Percentiles rank a stretch among this genome's conserved stretches.
phyloP scores from a whole-genome alignment of 2,329 filamentous ascomycete genomes.

The Stromatinia cepivora region DNA sequence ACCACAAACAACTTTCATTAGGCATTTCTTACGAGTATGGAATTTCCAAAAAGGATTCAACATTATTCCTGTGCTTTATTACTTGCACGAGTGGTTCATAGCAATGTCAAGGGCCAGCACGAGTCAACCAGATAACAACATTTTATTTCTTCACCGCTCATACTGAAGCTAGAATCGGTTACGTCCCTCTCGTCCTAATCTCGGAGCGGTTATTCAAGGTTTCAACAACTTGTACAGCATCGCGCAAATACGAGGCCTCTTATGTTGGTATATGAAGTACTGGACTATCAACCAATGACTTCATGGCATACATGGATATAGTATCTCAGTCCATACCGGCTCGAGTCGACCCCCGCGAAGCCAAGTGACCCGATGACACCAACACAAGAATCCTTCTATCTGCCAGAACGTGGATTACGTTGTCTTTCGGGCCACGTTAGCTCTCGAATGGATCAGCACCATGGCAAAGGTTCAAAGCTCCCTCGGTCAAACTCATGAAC shows the following conservation, averaged over 20 bases:
- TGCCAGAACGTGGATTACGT: background rate
- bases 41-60: background rate
- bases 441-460: background rate
- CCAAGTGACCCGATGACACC: background rate
- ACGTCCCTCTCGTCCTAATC: background rate
- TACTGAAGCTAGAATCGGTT: background rate
- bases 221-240: background rate
- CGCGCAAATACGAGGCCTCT: background rate
- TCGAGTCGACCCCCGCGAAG: background rate
- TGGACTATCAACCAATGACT: conserved; percentile 9
- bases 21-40: background rate
- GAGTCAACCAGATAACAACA: background rate
- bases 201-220: background rate
- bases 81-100: background rate
- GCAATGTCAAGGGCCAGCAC: background rate
- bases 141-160: background rate
- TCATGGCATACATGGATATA: conserved; percentile 9
- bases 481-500: background rate
- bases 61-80: background rate
- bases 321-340: background rate
- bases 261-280: background rate
- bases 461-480: background rate
- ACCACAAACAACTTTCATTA: background rate
- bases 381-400: background rate
- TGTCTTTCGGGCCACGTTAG: background rate